Percentiles rank a stretch among this genome's conserved stretches.
phyloP scores from a whole-genome alignment of 1,284 basidiomycete species.

The Dichomitus squalens region DNA sequence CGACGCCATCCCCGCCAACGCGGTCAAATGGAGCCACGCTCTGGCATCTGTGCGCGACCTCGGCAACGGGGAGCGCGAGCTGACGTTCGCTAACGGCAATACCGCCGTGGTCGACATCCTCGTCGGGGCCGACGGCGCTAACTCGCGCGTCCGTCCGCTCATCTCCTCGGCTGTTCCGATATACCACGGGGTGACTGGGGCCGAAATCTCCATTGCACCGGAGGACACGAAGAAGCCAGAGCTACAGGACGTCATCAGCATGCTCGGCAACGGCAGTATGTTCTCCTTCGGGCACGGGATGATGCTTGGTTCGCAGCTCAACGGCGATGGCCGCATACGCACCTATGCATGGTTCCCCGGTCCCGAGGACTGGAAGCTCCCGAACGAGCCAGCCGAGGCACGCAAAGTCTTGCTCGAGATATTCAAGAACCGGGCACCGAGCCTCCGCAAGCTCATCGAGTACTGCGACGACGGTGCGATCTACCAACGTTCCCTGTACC shows the following conservation, averaged over 20 bases:
- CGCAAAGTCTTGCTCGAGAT: slow-evolving; percentile 6
- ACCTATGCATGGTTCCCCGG: slow-evolving; percentile 10
- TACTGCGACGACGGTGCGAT: slow-evolving; percentile 8
- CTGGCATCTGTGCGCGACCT: slow-evolving; percentile 2
- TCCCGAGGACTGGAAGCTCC: slow-evolving; percentile 2
- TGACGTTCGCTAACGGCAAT: slow-evolving; percentile 12
- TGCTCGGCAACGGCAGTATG: slow-evolving; percentile 6
- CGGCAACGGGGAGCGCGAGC: slow-evolving; percentile 11
- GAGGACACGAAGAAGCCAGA: slow-evolving; percentile 1
- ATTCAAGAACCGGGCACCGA: slow-evolving; percentile 14
- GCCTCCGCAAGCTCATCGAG: slow-evolving; percentile 13
- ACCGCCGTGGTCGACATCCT: slow-evolving; percentile 29
- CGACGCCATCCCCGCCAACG: slow-evolving; percentile 10
- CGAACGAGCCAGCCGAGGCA: slow-evolving; percentile 6
- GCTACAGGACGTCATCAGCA: slow-evolving; percentile 3
- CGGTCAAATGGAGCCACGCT: slow-evolving; percentile 12
- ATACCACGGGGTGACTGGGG: slow-evolving; percentile 11
- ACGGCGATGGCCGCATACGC: slow-evolving; percentile 13
- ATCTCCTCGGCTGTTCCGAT: slow-evolving; percentile 4
- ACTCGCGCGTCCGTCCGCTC: slow-evolving; percentile 42
- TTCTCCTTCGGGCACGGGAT: not conserved
- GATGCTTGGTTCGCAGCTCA: not conserved
- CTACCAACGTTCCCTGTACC: slow-evolving; percentile 14
- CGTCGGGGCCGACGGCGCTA: too few relatives aligned
- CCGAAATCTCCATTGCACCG: slow-evolving; percentile 9